phyloP scores from a whole-genome alignment of 768 basidiomycete genomes.

The Suillus weaverae region DNA sequence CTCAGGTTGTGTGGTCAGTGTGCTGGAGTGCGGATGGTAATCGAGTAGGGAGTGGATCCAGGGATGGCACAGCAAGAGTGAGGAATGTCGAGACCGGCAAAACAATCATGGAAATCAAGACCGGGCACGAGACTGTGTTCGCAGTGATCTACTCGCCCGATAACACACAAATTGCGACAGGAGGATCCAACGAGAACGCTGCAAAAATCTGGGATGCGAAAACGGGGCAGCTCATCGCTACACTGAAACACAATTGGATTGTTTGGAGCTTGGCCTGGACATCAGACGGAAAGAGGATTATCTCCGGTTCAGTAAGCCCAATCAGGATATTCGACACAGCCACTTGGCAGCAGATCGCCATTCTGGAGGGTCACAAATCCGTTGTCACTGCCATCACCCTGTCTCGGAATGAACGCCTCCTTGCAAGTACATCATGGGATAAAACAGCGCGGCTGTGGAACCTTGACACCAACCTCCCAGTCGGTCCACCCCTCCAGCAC shows the following conservation, averaged over 20 bases:
- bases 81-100: neutral
- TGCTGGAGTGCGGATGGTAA: neutral
- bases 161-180: neutral
- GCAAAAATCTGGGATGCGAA: neutral
- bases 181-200: neutral
- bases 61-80: neutral
- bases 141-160: neutral
- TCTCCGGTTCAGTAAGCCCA: rapidly evolving
- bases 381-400: neutral
- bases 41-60: neutral
- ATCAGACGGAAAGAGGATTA: neutral
- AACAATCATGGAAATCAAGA: neutral
- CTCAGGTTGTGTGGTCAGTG: neutral
- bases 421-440: neutral
- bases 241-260: neutral
- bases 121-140: neutral
- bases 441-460: too few relatives aligned
- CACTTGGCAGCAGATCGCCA: neutral
- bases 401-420: neutral
- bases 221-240: neutral
- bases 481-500: too few relatives aligned
- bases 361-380: neutral
- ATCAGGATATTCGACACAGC: neutral
- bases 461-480: too few relatives aligned
- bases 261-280: neutral